Evolutionary conservation across 2,329 filamentous ascomycete genomes (phyloP), one percentile per base, ranked within the genome.

Genomic region (Chaetomiaceae sp.): DNA sequence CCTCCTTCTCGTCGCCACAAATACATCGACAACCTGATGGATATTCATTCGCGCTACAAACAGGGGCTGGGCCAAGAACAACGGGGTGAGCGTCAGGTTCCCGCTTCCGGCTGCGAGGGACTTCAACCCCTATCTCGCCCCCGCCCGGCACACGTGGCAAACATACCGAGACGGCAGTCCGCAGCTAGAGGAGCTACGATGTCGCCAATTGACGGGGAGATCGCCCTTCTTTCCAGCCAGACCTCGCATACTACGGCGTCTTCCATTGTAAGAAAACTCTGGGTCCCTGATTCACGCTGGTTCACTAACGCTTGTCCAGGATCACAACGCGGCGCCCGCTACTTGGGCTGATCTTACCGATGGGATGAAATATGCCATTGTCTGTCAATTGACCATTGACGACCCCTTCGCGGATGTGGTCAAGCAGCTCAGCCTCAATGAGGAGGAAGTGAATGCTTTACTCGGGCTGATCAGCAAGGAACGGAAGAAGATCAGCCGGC

Each of bases 351-450:
- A 47, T 24, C 53, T 62, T 10, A 35, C 54, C 4, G 38, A 53
- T 15, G 47, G 49, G 15, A 49, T 56, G 41, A 53, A 58, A 40
- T 57, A 53, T 18, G 47, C 56, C 22, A 55, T 60, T 37, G 15
- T 56, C 14, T 38, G 45, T 17, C 53, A 58, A 15, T 29, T 58
- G 32, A 49, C 49, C 8, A 18, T 33, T 15, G 34, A 38, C 11
- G 29, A 39, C 11, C 50, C 51, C 10, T 49, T 60, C 30, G 38
- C 45, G 15, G 24, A 33, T 1, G 50, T 48, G 15, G 33, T 45
- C 9, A 43, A 39, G 2, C 6, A 12, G 0, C 54, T 60, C 18
- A 18, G 17, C n/a, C 49, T 59, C 27, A 33, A 6, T 6, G 6
- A 44, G 11, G 24, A 38, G n/a, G 51, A 60, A 37, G 34, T 49